phyloP scores from a whole-genome alignment of 768 basidiomycete genomes.

The Agrocybe praecox region DNA sequence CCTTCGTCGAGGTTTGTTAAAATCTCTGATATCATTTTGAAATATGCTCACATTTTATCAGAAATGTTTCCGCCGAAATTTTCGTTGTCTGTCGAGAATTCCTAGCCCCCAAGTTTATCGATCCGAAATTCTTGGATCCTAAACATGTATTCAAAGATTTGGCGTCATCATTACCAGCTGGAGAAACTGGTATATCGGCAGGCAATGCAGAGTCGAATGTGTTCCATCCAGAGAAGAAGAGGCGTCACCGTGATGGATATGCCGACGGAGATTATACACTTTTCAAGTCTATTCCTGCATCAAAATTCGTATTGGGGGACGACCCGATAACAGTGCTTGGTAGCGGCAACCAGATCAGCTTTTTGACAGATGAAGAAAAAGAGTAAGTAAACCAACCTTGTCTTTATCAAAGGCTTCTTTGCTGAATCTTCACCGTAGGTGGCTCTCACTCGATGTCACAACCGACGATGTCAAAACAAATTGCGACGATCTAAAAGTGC shows the following conservation, averaged over 20 bases:
- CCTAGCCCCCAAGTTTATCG: constrained; percentile 92
- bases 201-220: constrained; percentile 86
- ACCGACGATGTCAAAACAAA: constrained; percentile 81
- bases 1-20: constrained; percentile 84
- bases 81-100: constrained; percentile 98
- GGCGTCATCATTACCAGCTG: constrained; percentile 43
- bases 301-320: constrained; percentile 65
- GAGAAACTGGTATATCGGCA: constrained; percentile 55
- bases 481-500: constrained; percentile 90
- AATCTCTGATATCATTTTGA: neutral
- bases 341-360: constrained; percentile 73
- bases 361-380: constrained; percentile 84
- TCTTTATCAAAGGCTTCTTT: no score
- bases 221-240: constrained; percentile 97
- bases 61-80: constrained; percentile 99
- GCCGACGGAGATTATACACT: constrained; percentile 92
- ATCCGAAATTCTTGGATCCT: constrained; percentile 97
- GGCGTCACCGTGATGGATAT: constrained; percentile 91
- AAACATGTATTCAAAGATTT: constrained; percentile 97
- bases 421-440: constrained; percentile 43
- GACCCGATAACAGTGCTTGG: constrained; percentile 87
- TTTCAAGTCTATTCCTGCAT: constrained; percentile 71
- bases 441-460: constrained; percentile 73
- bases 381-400: no score
- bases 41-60: constrained; percentile 28